phyloP scores from a whole-genome alignment of 805 yeast species.

The Hagleromyces aurorensis region DNA sequence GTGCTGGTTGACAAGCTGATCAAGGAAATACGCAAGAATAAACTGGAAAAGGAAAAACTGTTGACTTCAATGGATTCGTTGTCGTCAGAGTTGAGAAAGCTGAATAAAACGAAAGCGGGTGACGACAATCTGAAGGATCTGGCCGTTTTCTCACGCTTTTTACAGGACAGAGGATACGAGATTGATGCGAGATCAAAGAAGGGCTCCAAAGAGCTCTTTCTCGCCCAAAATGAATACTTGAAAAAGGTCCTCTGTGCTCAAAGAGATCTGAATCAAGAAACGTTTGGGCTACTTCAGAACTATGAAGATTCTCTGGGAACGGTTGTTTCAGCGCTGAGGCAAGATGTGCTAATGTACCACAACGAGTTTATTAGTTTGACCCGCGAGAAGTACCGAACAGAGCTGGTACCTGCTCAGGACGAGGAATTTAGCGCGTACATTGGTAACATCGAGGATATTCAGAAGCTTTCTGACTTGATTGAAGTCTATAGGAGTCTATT shows the following conservation, averaged over 20 bases:
- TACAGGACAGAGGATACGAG: slow-evolving; percentile 9
- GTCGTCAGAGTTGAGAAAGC: slow-evolving; percentile 10
- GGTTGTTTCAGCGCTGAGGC: slow-evolving; percentile 14
- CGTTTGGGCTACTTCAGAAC: slow-evolving; percentile 11
- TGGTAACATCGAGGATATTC: slow-evolving; percentile 14
- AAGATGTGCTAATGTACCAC: slow-evolving; percentile 15
- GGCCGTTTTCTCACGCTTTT: slow-evolving; percentile 13
- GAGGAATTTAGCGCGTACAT: slow-evolving; percentile 16
- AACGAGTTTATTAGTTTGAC: slow-evolving; percentile 6
- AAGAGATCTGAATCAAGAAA: slow-evolving; percentile 7
- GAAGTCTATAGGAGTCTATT: slow-evolving; percentile 14
- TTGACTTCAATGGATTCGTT: slow-evolving; percentile 16
- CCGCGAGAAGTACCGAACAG: slow-evolving; percentile 9
- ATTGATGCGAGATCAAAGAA: not conserved
- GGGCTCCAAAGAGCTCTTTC: slow-evolving; percentile 1
- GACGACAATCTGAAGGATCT: slow-evolving; percentile 9
- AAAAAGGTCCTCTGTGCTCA: slow-evolving; percentile 8
- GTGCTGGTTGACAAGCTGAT: slow-evolving; percentile 15
- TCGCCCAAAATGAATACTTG: slow-evolving; percentile 12
- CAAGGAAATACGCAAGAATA: slow-evolving; percentile 14
- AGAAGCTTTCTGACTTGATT: slow-evolving; percentile 15
- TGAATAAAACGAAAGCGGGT: slow-evolving; percentile 2
- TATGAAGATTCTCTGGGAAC: slow-evolving; percentile 16
- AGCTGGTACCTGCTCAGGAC: slow-evolving; percentile 15
- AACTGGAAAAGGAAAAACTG: slow-evolving; percentile 14